Conservation (phyloP, 2,329 filamentous ascomycete species). For the Didymella arachidicola region DNA sequence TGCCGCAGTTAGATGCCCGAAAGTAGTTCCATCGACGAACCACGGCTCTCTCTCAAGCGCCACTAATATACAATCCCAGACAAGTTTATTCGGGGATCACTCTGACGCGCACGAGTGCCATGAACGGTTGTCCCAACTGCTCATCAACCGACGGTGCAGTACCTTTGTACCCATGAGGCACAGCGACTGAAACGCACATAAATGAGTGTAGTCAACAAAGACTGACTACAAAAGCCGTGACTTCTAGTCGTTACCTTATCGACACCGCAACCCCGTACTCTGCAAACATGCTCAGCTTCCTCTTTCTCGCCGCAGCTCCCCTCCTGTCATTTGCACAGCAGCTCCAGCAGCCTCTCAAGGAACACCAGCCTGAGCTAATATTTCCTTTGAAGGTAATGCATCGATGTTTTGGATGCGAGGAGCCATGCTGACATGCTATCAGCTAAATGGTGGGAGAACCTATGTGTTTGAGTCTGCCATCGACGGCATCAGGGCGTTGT, state of each 20-base stretch:
- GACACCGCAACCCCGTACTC: neutral
- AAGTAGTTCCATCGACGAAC: constrained; percentile 12
- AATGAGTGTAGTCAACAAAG: constrained; percentile 4
- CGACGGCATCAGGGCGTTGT: neutral
- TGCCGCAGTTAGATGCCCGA: constrained; percentile 19
- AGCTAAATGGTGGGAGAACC: neutral
- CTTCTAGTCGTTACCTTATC: neutral
- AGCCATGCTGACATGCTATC: neutral
- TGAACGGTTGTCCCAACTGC: neutral
- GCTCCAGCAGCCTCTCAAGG: constrained; percentile 17
- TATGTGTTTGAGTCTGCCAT: constrained; percentile 7
- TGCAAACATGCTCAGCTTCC: constrained; percentile 3
- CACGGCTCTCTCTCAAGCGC: constrained; percentile 15
- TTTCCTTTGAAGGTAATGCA: constrained; percentile 9
- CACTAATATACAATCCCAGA: constrained; percentile 8
- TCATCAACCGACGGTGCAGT: neutral
- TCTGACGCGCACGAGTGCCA: constrained; percentile 17
- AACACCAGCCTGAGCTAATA: neutral
- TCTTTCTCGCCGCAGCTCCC: constrained; percentile 5
- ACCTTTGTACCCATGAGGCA: constrained; percentile 11
- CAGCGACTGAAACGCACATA: constrained; percentile 21
- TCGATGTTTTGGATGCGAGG: too few relatives aligned
- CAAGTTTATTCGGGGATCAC: constrained; percentile 15
- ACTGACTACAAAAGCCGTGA: neutral
- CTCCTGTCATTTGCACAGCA: constrained; percentile 11